Evolutionary conservation across 345 rosid species (phyloP).

Genomic region (Kandelia obovata): DNA sequence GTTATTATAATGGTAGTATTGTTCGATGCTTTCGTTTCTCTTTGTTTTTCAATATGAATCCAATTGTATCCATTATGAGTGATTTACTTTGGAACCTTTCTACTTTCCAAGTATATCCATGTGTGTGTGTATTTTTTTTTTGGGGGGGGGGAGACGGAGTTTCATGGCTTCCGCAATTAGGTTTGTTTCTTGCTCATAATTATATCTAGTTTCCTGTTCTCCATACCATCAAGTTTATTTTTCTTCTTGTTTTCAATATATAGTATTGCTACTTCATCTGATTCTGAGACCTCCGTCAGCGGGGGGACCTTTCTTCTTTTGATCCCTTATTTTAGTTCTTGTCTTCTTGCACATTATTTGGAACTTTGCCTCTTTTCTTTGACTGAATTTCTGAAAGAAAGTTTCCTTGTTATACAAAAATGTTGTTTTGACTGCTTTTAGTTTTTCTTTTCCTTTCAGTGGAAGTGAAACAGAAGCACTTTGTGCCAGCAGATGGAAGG

Average conservation of each 20-base stretch:
- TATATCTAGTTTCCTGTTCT: too few relatives aligned
- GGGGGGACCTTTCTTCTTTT: too few relatives aligned
- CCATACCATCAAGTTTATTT: too few relatives aligned
- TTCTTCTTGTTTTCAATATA: too few relatives aligned
- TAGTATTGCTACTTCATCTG: too few relatives aligned
- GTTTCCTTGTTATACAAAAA: not conserved
- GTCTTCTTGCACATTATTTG: not conserved
- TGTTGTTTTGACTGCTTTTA: not conserved
- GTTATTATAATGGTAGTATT: too few relatives aligned
- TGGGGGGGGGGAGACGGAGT: not conserved
- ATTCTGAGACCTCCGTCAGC: not conserved
- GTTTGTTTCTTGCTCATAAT: too few relatives aligned
- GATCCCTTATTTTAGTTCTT: not conserved
- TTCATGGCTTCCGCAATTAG: not conserved
- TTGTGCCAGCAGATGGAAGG: conserved; percentile 40
- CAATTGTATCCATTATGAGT: too few relatives aligned
- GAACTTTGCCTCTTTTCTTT: not conserved
- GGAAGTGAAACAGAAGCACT: conserved; percentile 47
- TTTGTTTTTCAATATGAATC: too few relatives aligned
- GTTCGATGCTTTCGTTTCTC: too few relatives aligned
- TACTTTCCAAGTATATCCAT: not conserved
- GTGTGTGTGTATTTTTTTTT: not conserved
- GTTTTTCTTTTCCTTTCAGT: conserved; percentile 19
- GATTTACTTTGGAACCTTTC: too few relatives aligned
- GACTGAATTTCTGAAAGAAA: not conserved